Conservation (phyloP, 352 stramenopile species). For the Blastocystis sp. region DNA sequence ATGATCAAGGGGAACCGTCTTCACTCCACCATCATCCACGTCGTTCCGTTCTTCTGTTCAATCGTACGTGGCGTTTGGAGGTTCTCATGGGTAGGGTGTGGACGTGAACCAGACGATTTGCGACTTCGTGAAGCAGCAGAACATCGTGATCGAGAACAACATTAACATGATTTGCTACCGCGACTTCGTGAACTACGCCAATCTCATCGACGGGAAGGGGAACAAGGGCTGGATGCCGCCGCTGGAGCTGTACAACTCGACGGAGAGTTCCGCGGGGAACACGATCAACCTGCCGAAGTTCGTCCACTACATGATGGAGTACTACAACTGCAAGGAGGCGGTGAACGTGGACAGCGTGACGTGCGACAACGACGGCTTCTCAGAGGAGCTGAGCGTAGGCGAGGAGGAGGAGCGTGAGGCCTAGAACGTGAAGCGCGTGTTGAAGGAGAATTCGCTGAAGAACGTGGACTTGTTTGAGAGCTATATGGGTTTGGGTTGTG, state of each 20-base stretch:
- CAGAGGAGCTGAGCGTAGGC: constrained; percentile 50
- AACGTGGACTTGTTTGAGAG: constrained; percentile 51
- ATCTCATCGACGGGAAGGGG: not conserved
- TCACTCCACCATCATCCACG: constrained; percentile 28
- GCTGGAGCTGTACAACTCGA: constrained; percentile 53
- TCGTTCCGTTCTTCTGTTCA: not conserved
- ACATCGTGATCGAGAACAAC: constrained; percentile 61
- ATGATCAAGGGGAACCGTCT: constrained; percentile 30
- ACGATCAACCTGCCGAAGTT: constrained; percentile 52
- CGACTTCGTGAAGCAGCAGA: constrained; percentile 38
- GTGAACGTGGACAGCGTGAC: not conserved
- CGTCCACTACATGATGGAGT: constrained; percentile 48
- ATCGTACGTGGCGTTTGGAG: not conserved
- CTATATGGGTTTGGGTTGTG: not conserved
- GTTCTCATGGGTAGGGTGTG: constrained; percentile 4
- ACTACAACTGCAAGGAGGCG: constrained; percentile 48
- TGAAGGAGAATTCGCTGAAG: constrained; percentile 44
- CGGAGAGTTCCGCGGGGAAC: constrained; percentile 34
- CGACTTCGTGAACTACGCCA: constrained; percentile 42
- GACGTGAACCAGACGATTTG: constrained; percentile 54
- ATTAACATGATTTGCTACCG: constrained; percentile 67
- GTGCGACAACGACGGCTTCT: constrained; percentile 21
- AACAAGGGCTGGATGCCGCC: not conserved
- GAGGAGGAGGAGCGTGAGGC: not conserved
- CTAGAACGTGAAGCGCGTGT: constrained; percentile 45